Base-by-base conservation (phyloP, 139 green algal species). In the Chlorella sorokiniana region DNA sequence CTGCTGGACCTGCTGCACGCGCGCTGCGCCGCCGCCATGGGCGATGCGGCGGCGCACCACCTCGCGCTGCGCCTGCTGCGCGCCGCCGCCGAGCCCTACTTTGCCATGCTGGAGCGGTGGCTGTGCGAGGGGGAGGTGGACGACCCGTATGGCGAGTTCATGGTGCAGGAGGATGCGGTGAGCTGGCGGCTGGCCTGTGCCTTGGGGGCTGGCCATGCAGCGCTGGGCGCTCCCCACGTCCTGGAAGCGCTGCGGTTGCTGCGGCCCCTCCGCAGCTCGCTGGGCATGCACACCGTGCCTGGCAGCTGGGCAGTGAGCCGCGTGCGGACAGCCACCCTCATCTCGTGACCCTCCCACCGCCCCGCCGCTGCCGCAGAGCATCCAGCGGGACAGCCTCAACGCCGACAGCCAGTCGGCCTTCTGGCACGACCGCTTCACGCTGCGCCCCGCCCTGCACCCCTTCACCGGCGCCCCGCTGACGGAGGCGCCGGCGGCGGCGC, bases 101-200 rank as follows among this genome's bases (percentile, higher is more conserved):
- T 96, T 78, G 74, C 74, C 69, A 88, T 91, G 40, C 85, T 98
- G 82, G 90, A 94, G 77, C 81, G 83, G 9, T 98, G 95, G 95
- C 78, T 98, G 79, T 90, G 86, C 38, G 85, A 93, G 69, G 95
- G 95, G 0, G 69, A 90, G 42, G 76, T 97, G 69, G 89, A 96
- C 45, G 95, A 98, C 74, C 93, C 95, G 0, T 96, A 96, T 78
- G 69, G 38, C 23, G 95, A 98, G 84, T 98, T 98, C 78, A 96
- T 98, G 89, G 87, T 98, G 29, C 78, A 93, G 67, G 89, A 93
- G 80, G 68, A 91, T 40, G 45, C 40, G 76, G 83, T 84, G 64
- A 77, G 65, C 27, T 2, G 29, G 44, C 18, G 31, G 14, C 14
- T 7, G 25, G 59, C 59, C 9, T 1, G 7, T 29, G 4, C 25